Base-by-base conservation (phyloP, 352 stramenopile genomes). In the Pythium sp. region DNA sequence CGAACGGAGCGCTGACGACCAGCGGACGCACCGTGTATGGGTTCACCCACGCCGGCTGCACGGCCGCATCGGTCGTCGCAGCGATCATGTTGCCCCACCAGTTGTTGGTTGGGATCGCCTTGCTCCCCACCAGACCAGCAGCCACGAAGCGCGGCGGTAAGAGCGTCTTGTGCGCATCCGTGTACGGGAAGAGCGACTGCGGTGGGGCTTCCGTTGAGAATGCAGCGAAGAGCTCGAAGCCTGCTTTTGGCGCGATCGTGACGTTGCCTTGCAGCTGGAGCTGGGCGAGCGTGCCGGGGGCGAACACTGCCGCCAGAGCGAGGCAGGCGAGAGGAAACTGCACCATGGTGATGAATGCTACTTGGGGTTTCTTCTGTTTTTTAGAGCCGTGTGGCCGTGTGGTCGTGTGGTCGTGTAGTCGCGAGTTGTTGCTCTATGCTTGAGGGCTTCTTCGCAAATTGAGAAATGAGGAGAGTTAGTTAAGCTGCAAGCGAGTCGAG, bases 81-180 rank as follows among this genome's bases (percentile, higher is more conserved):
- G 73, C 78, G 65, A 92, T 92, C 24, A 92, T 72, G 67, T 90
- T 92, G 55, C 80, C 81, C 84, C 84, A 92, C 84, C 84, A 92
- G 60, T 87, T 77, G 67, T 92, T 92, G 28, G 84, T 92, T 22
- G 82, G 82, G 55, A 90, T 87, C 18, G 80, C 57, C 11, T 72
- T 76, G 5, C 67, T 76, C 28, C 78, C 80, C 30, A 86, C 72
- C 20, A 82, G 26, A 0, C 75, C 77, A 5, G 80, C n/a, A 0
- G 78, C 75, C 26, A 89, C n/a, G 72, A 79, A 89, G n/a, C 80
- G 80, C 55, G 81, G 81, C 6, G 82, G 79, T 38, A 85, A 56
- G 57, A 86, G 71, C 22, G 65, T 73, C 15, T 43, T 4, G 38
- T 79, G 72, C 9, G 66, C 65, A 34, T 79, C 43, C 5, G 57